Percentiles rank a stretch among this genome's conserved stretches.
These are phyloP conservation scores for Coniosporium apollinis DNA, from an alignment of 495 filamentous ascomycete genomes.

Conservation along the genomic window DNA sequence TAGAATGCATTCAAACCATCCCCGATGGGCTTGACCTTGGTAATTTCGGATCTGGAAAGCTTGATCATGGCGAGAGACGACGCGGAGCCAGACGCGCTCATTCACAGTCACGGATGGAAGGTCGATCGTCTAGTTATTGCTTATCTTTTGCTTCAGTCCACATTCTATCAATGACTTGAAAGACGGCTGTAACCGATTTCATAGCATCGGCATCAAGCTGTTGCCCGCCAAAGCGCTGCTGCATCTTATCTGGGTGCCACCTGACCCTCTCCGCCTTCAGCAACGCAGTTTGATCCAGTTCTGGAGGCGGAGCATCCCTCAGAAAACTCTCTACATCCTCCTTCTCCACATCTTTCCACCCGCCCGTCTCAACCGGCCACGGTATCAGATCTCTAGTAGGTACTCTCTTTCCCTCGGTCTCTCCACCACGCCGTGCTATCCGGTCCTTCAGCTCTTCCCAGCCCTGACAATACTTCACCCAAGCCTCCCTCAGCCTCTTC, in stretches of 20 bases:
- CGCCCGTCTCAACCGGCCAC: constrained; percentile 64
- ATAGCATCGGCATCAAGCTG: constrained; percentile 49
- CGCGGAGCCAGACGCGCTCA: too few species aligned
- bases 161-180: constrained; percentile 75
- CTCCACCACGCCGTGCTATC: background rate
- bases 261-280: constrained; percentile 76
- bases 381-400: constrained; percentile 31
- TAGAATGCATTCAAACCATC: too few species aligned
- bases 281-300: constrained; percentile 32
- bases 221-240: constrained; percentile 62
- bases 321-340: constrained; percentile 51
- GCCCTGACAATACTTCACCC: constrained; percentile 43
- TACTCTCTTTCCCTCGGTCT: constrained; percentile 19
- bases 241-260: constrained; percentile 98
- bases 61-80: too few species aligned
- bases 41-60: too few species aligned
- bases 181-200: constrained; percentile 73
- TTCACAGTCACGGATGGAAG: too few species aligned
- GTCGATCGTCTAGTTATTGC: too few species aligned
- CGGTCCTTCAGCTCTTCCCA: constrained; percentile 33
- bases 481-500: constrained; percentile 35
- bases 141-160: constrained; percentile 34
- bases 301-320: constrained; percentile 27
- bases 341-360: constrained; percentile 37
- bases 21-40: too few species aligned